Percentiles rank a stretch among this genome's conserved stretches.
Evolutionary conservation across 371 early-diverging fungal species (phyloP).

Genomic region (Mortierella sp.): DNA sequence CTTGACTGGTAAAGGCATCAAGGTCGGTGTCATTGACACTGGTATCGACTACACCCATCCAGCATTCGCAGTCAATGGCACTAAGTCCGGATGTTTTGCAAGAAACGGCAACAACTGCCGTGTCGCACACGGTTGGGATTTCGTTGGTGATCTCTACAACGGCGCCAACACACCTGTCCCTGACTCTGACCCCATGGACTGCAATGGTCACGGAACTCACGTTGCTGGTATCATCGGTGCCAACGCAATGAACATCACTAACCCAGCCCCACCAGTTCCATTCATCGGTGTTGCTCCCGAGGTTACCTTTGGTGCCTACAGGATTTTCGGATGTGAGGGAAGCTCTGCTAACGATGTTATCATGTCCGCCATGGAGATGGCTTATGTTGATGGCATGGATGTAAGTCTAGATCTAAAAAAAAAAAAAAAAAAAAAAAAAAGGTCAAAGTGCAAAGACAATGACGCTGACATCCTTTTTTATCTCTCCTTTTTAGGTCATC

Average conservation of each 20-base stretch:
- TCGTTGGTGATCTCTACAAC: slow-evolving; percentile 56
- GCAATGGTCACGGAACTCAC: slow-evolving; percentile 73
- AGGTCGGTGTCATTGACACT: slow-evolving; percentile 79
- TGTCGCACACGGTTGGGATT: slow-evolving; percentile 61
- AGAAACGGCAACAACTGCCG: slow-evolving; percentile 54
- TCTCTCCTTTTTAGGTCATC: slow-evolving; percentile 55
- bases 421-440: background rate
- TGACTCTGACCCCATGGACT: slow-evolving; percentile 70
- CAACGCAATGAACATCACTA: slow-evolving; percentile 51
- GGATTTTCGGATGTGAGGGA: slow-evolving; percentile 75
- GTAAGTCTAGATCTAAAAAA: slow-evolving; percentile 36
- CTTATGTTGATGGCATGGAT: slow-evolving; percentile 71
- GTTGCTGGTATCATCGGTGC: slow-evolving; percentile 74
- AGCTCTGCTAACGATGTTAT: slow-evolving; percentile 67
- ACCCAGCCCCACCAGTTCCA: slow-evolving; percentile 27
- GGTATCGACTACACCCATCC: slow-evolving; percentile 74
- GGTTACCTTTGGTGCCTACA: slow-evolving; percentile 70
- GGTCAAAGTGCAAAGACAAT: too few relatives aligned
- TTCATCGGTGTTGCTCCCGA: slow-evolving; percentile 74
- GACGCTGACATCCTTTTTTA: too few relatives aligned
- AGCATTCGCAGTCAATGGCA: slow-evolving; percentile 58
- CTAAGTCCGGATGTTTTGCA: slow-evolving; percentile 59
- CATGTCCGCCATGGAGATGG: slow-evolving; percentile 69
- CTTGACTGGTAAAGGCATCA: slow-evolving; percentile 71
- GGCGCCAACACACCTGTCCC: slow-evolving; percentile 52